phyloP scores from a whole-genome alignment of 305 asterid genomes.

The Solanum chacoense region DNA sequence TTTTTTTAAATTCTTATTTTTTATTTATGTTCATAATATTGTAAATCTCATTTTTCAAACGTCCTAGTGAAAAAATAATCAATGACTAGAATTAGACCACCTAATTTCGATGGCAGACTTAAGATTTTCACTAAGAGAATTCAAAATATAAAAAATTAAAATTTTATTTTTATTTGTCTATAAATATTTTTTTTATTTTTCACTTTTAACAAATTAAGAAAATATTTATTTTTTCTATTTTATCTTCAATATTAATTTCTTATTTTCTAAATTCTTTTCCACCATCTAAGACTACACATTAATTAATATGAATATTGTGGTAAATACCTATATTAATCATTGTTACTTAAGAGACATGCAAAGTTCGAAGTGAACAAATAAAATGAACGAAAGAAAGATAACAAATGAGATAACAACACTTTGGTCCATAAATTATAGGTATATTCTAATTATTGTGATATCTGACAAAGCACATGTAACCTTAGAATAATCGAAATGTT shows the following conservation, averaged over 20 bases:
- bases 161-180: background rate
- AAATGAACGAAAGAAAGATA: background rate
- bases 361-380: background rate
- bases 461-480: background rate
- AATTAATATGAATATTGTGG: background rate
- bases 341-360: background rate
- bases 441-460: background rate
- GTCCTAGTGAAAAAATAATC: background rate
- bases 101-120: background rate
- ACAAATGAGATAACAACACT: background rate
- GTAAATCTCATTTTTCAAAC: background rate
- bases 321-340: background rate
- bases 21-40: background rate
- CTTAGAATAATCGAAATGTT: background rate
- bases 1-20: background rate
- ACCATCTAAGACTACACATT: background rate
- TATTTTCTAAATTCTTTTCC: background rate
- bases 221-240: background rate
- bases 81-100: background rate
- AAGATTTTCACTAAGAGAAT: background rate
- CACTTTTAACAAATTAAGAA: background rate
- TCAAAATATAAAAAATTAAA: background rate
- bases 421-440: background rate
- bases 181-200: background rate
- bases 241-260: background rate